phyloP scores from a whole-genome alignment of 2,329 filamentous ascomycete genomes.

The Fusarium begoniae region DNA sequence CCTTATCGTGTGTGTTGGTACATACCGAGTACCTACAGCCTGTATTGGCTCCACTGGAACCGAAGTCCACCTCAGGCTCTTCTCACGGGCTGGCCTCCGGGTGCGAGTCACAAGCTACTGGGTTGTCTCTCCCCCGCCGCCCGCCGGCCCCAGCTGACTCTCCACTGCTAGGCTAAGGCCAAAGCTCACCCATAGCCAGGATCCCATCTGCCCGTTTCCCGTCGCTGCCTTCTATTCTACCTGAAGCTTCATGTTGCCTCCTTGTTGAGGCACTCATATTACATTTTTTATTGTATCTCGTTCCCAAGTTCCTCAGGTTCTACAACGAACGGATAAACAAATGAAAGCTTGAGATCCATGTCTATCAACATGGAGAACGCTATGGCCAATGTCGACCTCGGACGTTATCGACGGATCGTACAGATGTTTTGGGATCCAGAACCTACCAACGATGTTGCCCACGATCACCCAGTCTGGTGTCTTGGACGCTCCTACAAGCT shows the following conservation, averaged over 20 bases:
- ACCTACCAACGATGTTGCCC: slow-evolving; percentile 78
- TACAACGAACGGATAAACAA: background rate
- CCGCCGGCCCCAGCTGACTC: slow-evolving; percentile 37
- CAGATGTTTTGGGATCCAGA: slow-evolving; percentile 94
- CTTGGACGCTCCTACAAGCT: slow-evolving; percentile 67
- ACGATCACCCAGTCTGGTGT: slow-evolving; percentile 83
- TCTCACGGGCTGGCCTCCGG: background rate
- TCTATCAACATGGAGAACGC: slow-evolving; percentile 46
- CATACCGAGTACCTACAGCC: background rate
- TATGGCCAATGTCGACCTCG: slow-evolving; percentile 72
- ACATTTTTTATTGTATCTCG: background rate
- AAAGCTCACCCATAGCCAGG: slow-evolving; percentile 6
- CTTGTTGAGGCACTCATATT: slow-evolving; percentile 2
- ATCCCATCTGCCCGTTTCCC: slow-evolving; percentile 8
- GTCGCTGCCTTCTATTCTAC: slow-evolving; percentile 6
- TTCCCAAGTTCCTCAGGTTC: background rate
- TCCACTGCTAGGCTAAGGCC: slow-evolving; percentile 2
- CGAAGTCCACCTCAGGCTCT: slow-evolving; percentile 8
- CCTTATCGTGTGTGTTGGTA: slow-evolving; percentile 9
- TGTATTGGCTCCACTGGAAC: slow-evolving; percentile 14
- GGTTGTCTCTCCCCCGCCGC: slow-evolving; percentile 10
- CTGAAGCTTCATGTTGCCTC: slow-evolving; percentile 21
- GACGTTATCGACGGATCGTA: slow-evolving; percentile 81
- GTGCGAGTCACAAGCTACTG: slow-evolving; percentile 31
- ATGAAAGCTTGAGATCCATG: slow-evolving; percentile 24